A percentile compares a stretch with the other conserved stretches of the same genome.
Evolutionary conservation across 352 stramenopile species (phyloP).

Genomic region (Phytophthora crassamura): DNA sequence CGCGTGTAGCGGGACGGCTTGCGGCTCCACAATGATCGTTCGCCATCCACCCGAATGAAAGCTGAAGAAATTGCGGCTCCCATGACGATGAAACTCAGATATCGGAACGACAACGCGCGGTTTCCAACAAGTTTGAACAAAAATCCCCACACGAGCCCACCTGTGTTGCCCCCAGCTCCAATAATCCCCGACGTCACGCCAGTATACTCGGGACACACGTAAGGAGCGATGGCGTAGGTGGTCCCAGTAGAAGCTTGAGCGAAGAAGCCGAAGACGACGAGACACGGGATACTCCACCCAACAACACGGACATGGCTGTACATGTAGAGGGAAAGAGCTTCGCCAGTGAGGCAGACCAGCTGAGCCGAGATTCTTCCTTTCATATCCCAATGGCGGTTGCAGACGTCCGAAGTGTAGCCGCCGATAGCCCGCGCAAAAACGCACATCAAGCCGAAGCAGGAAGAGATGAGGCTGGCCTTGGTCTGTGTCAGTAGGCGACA

Average conservation of each 20-base stretch:
- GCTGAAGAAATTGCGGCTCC: slow-evolving; percentile 24
- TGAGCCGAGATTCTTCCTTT: slow-evolving; percentile 86
- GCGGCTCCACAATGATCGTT: slow-evolving; percentile 37
- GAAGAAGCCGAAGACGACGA: slow-evolving; percentile 92
- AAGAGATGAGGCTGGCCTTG: slow-evolving; percentile 78
- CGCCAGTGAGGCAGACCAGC: slow-evolving; percentile 66
- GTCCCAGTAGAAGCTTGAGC: slow-evolving; percentile 53
- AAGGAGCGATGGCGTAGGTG: slow-evolving; percentile 72
- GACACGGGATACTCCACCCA: slow-evolving; percentile 66
- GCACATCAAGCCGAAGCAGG: slow-evolving; percentile 95
- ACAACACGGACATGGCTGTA: slow-evolving; percentile 70
- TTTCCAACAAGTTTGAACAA: slow-evolving; percentile 53
- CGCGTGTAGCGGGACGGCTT: slow-evolving; percentile 16
- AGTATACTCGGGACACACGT: slow-evolving; percentile 48
- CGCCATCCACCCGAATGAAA: slow-evolving; percentile 29
- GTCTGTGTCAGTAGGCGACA: no score
- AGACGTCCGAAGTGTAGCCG: slow-evolving; percentile 82
- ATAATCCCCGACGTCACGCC: slow-evolving; percentile 58
- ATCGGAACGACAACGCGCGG: slow-evolving; percentile 44
- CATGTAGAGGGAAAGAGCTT: slow-evolving; percentile 85
- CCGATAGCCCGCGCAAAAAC: slow-evolving; percentile 91
- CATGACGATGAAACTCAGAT: slow-evolving; percentile 51
- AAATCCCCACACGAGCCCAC: slow-evolving; percentile 56
- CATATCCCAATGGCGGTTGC: slow-evolving; percentile 84
- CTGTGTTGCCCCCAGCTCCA: slow-evolving; percentile 58